phyloP scores from a whole-genome alignment of 1,284 basidiomycete genomes.

The Cryptococcus sp. region DNA sequence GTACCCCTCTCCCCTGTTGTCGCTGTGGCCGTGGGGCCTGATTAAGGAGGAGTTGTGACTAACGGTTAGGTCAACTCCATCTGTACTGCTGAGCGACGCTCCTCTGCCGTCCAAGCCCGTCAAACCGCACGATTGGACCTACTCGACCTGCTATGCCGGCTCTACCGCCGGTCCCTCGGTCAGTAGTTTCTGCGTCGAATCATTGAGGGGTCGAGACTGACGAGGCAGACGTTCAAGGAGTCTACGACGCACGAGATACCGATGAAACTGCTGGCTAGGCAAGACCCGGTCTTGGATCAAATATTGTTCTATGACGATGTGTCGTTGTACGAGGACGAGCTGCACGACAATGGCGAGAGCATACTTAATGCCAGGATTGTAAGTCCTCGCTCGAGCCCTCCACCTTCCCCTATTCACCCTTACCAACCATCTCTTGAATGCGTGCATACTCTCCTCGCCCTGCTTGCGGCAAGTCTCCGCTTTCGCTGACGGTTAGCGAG shows the following conservation, averaged over 20 bases:
- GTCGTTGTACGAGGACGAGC: slow-evolving; percentile 84
- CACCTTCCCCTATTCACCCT: background rate
- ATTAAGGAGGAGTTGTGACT: background rate
- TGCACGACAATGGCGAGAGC: slow-evolving; percentile 89
- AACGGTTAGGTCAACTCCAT: slow-evolving; percentile 14
- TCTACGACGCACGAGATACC: slow-evolving; percentile 62
- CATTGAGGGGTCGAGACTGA: slow-evolving; percentile 4
- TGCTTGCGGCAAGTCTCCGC: no score
- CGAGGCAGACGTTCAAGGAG: slow-evolving; percentile 50
- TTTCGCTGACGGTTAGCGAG: slow-evolving; percentile 60
- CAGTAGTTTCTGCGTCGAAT: slow-evolving; percentile 5
- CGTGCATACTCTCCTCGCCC: no score
- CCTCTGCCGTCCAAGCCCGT: slow-evolving; percentile 54
- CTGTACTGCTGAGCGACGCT: slow-evolving; percentile 43
- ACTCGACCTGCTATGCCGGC: slow-evolving; percentile 82
- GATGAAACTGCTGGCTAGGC: slow-evolving; percentile 72
- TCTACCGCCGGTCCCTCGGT: slow-evolving; percentile 46
- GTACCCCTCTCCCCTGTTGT: background rate
- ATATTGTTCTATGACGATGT: slow-evolving; percentile 93
- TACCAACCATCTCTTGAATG: no score
- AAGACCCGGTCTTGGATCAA: slow-evolving; percentile 59
- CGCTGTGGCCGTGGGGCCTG: no score
- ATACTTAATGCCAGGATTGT: slow-evolving; percentile 77
- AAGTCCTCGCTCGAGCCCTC: no score
- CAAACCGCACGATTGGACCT: slow-evolving; percentile 97